Conservation (phyloP, 768 basidiomycete genomes). For the Naematelia encephala region DNA sequence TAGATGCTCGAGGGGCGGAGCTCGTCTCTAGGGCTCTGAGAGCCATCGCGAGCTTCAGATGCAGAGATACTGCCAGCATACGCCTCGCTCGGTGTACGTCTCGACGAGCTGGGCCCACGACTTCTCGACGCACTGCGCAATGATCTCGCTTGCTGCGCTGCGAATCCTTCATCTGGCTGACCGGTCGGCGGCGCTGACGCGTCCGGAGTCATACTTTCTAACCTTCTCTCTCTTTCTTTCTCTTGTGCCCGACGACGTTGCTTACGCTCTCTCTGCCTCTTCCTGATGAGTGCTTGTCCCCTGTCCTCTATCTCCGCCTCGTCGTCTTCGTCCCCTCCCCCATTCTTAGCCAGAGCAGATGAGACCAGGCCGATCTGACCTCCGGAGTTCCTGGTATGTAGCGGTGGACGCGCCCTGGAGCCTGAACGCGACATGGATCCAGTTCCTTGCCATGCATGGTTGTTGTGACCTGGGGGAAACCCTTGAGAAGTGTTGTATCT, state of each 20-base stretch:
- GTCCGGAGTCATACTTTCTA: constrained; percentile 17
- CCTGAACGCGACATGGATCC: constrained; percentile 36
- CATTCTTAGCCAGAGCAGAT: background rate
- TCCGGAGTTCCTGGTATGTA: constrained; percentile 11
- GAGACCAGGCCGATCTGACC: constrained; percentile 6
- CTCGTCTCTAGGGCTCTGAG: constrained; percentile 31
- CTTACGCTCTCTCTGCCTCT: constrained; percentile 50
- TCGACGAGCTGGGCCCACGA: constrained; percentile 25
- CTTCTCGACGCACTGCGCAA: constrained; percentile 33
- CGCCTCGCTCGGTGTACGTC: constrained; percentile 16
- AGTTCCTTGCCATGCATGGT: constrained; percentile 10
- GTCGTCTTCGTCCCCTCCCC: constrained; percentile 36
- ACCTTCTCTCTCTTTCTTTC: constrained; percentile 25
- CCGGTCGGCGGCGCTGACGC: constrained; percentile 20
- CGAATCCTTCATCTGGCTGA: constrained; percentile 17
- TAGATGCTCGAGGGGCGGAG: constrained; percentile 28
- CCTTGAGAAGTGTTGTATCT: constrained; percentile 25
- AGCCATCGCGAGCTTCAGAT: constrained; percentile 29
- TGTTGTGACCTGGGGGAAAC: constrained; percentile 13
- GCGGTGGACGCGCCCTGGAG: constrained; percentile 29
- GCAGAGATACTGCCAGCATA: constrained; percentile 32
- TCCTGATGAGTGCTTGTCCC: constrained; percentile 53
- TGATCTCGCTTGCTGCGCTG: constrained; percentile 14
- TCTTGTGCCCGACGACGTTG: constrained; percentile 36
- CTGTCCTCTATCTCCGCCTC: constrained; percentile 50